Evolutionary conservation across 257 asterid genomes (phyloP).

Genomic region (Solanum chaucha): DNA sequence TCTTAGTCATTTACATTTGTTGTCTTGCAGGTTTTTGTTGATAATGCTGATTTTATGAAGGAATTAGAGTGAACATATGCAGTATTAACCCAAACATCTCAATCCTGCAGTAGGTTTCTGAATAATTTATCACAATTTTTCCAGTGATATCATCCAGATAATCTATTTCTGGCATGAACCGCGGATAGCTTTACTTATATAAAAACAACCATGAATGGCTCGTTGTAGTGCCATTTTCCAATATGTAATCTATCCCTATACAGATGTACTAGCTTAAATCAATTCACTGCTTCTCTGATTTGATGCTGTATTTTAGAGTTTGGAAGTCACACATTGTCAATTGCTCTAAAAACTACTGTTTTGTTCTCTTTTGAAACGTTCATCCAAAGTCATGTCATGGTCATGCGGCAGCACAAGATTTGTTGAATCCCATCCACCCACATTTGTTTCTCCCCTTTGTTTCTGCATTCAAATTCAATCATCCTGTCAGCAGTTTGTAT

Average conservation of each 20-base stretch:
- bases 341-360: not conserved
- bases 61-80: slow-evolving; percentile 25
- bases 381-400: slow-evolving; percentile 12
- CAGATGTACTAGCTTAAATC: not conserved
- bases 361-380: not conserved
- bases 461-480: slow-evolving; percentile 71
- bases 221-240: not conserved
- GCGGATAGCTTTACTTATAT: not conserved
- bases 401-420: slow-evolving; percentile 46
- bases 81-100: not conserved
- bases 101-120: not conserved
- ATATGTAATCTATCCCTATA: not conserved
- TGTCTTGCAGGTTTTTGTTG: slow-evolving; percentile 37
- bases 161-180: not conserved
- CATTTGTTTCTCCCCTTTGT: slow-evolving; percentile 51
- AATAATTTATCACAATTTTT: not conserved
- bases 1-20: not conserved
- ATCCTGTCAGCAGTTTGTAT: slow-evolving; percentile 67
- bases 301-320: not conserved
- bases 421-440: slow-evolving; percentile 80
- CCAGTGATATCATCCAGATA: not conserved
- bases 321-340: not conserved
- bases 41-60: slow-evolving; percentile 37
- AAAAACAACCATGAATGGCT: not conserved
- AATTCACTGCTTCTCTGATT: not conserved